Conservation (phyloP, 2,329 filamentous ascomycete genomes). For the Fusarium vanettenii region DNA sequence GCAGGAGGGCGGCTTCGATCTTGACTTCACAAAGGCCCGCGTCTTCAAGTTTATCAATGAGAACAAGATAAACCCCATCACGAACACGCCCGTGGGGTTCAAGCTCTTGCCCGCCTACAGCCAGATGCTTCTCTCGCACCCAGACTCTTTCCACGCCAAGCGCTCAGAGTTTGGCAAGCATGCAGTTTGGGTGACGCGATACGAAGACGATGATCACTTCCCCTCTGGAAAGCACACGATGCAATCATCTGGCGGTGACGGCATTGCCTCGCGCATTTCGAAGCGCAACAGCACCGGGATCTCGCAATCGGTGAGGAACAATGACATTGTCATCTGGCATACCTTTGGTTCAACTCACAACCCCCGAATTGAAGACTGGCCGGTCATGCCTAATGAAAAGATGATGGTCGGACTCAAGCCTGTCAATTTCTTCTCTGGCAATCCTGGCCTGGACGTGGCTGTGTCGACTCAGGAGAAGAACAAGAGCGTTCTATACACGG, state of each 20-base stretch:
- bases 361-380: slow-evolving; percentile 74
- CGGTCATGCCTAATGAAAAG: slow-evolving; percentile 74
- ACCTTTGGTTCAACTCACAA: slow-evolving; percentile 73
- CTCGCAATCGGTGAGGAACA: slow-evolving; percentile 56
- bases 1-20: slow-evolving; percentile 59
- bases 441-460: slow-evolving; percentile 63
- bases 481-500: slow-evolving; percentile 47
- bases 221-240: slow-evolving; percentile 57
- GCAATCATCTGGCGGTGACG: slow-evolving; percentile 58
- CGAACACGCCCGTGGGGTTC: slow-evolving; percentile 58
- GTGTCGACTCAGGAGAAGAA: slow-evolving; percentile 51
- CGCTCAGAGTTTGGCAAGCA: slow-evolving; percentile 58
- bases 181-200: slow-evolving; percentile 58
- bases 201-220: slow-evolving; percentile 57
- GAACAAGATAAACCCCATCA: slow-evolving; percentile 54
- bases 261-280: slow-evolving; percentile 47
- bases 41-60: slow-evolving; percentile 63
- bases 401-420: slow-evolving; percentile 63
- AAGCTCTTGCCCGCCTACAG: slow-evolving; percentile 59
- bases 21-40: slow-evolving; percentile 61
- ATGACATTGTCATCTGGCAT: slow-evolving; percentile 68
- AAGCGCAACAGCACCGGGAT: slow-evolving; percentile 37
- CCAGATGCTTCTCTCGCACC: slow-evolving; percentile 56
- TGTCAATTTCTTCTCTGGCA: slow-evolving; percentile 64
- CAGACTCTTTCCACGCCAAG: slow-evolving; percentile 52